phyloP scores from a whole-genome alignment of 139 green algal species.

The Chlorella sp. region DNA sequence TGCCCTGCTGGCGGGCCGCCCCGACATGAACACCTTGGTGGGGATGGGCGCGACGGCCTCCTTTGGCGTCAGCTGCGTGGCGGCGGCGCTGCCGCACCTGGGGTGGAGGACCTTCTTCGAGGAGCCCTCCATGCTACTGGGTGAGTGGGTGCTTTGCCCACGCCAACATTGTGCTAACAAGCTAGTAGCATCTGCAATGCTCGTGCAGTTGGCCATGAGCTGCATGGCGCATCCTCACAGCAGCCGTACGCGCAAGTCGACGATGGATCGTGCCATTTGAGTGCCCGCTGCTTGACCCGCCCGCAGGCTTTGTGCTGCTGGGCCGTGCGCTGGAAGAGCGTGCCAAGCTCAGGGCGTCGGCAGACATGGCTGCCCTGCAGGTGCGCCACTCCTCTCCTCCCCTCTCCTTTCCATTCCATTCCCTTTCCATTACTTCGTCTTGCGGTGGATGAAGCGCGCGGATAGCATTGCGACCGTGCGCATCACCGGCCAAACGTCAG shows the following conservation, averaged over 20 bases:
- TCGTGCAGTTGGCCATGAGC: no score
- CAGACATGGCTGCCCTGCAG: slow-evolving; percentile 87
- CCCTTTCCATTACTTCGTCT: no score
- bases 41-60: slow-evolving; percentile 76
- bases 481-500: no score
- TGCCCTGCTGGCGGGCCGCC: slow-evolving; percentile 52
- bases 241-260: not conserved
- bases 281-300: not conserved
- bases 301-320: slow-evolving; percentile 73
- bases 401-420: no score
- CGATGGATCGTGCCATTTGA: not conserved
- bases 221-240: no score
- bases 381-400: no score
- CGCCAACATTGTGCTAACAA: no score
- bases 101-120: slow-evolving; percentile 96
- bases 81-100: slow-evolving; percentile 47
- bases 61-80: slow-evolving; percentile 79
- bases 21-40: slow-evolving; percentile 99
- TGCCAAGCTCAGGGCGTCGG: slow-evolving; percentile 82
- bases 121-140: slow-evolving; percentile 96
- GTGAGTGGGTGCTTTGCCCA: slow-evolving; percentile 42
- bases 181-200: no score
- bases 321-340: slow-evolving; percentile 87
- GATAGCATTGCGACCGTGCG: no score
- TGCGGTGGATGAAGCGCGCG: no score